Evolutionary conservation across 139 green algal genomes (phyloP).

Genomic region (Coelastrella sp.): DNA sequence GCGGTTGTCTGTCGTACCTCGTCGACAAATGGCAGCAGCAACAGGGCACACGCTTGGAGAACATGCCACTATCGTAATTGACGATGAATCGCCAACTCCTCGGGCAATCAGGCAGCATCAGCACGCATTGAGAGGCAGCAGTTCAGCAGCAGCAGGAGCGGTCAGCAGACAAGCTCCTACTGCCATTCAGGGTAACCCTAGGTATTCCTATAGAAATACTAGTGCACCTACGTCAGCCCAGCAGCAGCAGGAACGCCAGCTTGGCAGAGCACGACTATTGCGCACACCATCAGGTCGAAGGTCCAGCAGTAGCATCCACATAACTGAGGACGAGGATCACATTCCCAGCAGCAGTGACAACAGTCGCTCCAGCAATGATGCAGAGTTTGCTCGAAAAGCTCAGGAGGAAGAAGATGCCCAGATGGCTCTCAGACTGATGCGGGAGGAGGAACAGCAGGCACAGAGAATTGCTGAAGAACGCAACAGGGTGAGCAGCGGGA

Average conservation of each 20-base stretch:
- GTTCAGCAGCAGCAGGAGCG: neutral
- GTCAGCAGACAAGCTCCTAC: constrained; percentile 1
- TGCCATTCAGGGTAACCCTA: neutral
- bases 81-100: neutral
- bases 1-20: neutral
- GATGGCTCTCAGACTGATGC: constrained; percentile 47
- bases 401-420: constrained; percentile 45
- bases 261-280: too few relatives aligned
- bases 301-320: too few relatives aligned
- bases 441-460: constrained; percentile 47
- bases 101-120: neutral
- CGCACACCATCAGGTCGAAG: too few relatives aligned
- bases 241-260: constrained; percentile 1
- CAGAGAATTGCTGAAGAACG: neutral
- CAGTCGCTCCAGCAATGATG: constrained; percentile 25
- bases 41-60: neutral
- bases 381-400: constrained; percentile 7
- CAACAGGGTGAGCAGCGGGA: neutral
- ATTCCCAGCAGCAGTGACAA: neutral
- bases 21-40: constrained; percentile 8
- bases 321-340: too few relatives aligned
- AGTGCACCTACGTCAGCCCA: constrained; percentile 15
- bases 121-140: neutral
- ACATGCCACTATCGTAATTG: neutral
- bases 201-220: neutral